Conservation (phyloP, 139 green algal genomes). For the Picochlorum sp. region DNA sequence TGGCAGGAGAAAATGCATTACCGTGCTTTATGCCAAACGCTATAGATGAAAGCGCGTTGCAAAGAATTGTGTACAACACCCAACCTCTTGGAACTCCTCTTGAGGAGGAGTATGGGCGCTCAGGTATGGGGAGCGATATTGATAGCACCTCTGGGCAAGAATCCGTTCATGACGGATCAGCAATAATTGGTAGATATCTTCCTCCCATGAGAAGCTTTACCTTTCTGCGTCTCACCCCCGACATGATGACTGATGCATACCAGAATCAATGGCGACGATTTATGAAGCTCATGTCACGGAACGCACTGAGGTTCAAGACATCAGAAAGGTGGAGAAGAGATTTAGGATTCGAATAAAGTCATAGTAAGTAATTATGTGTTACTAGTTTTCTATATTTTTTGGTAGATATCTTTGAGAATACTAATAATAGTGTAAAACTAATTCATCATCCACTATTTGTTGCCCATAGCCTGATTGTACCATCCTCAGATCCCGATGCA, state of each 20-base stretch:
- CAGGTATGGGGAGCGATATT: neutral
- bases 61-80: slow-evolving; percentile 62
- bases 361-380: neutral
- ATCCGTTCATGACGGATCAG: neutral
- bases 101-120: neutral
- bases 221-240: slow-evolving; percentile 64
- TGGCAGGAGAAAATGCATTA: slow-evolving; percentile 90
- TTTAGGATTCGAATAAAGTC: slow-evolving; percentile 9
- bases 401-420: neutral
- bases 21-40: slow-evolving; percentile 54
- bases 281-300: slow-evolving; percentile 28
- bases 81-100: slow-evolving; percentile 26
- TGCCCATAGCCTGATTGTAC: slow-evolving; percentile 91
- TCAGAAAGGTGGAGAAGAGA: slow-evolving; percentile 5
- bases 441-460: slow-evolving; percentile 25
- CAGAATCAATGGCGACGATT: slow-evolving; percentile 47
- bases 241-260: slow-evolving; percentile 46
- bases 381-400: neutral
- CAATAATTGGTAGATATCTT: too few species aligned
- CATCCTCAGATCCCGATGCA: slow-evolving; percentile 88
- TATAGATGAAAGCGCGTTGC: slow-evolving; percentile 53
- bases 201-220: slow-evolving; percentile 69
- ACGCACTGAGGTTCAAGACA: slow-evolving; percentile 15
- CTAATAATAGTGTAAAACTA: neutral
- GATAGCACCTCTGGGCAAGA: too few species aligned